Base-by-base conservation (phyloP, 495 filamentous ascomycete genomes). In the Hypoxylon lenormandii region DNA sequence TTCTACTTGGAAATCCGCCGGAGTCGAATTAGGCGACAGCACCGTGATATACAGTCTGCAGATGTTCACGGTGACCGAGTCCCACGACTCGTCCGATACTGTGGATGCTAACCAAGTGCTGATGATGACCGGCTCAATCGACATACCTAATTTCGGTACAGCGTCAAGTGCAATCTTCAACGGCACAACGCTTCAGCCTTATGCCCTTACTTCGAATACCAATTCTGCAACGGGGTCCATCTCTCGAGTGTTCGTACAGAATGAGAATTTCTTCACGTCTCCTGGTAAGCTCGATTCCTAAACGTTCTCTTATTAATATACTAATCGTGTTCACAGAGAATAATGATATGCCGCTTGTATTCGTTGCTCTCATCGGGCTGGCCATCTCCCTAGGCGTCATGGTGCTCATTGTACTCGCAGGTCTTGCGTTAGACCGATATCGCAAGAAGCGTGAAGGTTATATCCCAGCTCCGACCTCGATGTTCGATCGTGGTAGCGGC, bases 301-400 rank as follows among this genome's bases (percentile, higher is more conserved):
- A 30, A 66, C 72, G 69, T 47, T 64, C 19, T 68, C 46, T 46
- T 50, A 69, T 64, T 57, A 70, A 64, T 56, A 53, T 37, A 61
- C 70, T 60, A 72, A 76, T 57, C 55, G 72, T 85, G 0, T 56
- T 30, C 1, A 10, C 42, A 76, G 86, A 7, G 30, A 33, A 78
- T 65, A 76, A 81, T 62, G 83, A 87, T 74, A 85, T 95, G 64
- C 91, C 92, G 8, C 84, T 91, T 61, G 96, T 92, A 36, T 94
- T 96, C 66, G 85, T 97, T 28, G 91, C 97, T 13, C 85, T 99
- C 28, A 94, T 99, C 47, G 90, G 88, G n/a, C 89, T 99, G 57
- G 96, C 90, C 47, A 92, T 95, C 64, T 89, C 95, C 0, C 86
- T 98, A 6, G 93, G 84, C 48, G 86, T 94, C 62, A 92, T 94